Percentiles rank a stretch among this genome's conserved stretches.
Conservation (phyloP, 2,329 filamentous ascomycete genomes). For the Aspergillus nomiae region DNA sequence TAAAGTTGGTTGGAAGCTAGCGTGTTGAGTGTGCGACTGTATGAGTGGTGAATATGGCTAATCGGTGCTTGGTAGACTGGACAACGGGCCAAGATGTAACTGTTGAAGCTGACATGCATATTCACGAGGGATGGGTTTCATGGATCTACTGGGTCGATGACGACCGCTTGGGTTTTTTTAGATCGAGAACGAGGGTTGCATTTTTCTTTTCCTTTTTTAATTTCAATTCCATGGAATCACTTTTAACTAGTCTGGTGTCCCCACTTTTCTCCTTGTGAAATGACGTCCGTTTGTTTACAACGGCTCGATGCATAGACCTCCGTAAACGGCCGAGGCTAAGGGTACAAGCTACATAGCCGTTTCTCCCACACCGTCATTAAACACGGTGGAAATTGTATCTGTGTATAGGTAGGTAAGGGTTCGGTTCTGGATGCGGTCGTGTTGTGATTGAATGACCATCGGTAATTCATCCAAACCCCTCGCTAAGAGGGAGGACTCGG, state of each 20-base stretch:
- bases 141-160: not conserved
- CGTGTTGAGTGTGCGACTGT: not conserved
- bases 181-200: not conserved
- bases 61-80: slow-evolving; percentile 26
- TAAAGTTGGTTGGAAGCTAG: not conserved
- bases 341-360: not conserved
- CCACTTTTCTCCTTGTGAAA: not conserved
- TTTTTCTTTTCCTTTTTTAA: not conserved
- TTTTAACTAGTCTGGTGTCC: not conserved
- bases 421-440: not conserved
- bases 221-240: not conserved
- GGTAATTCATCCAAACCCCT: not conserved
- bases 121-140: not conserved
- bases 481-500: too few relatives aligned
- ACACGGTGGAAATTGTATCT: not conserved
- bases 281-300: not conserved
- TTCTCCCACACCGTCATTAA: not conserved
- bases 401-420: not conserved
- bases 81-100: slow-evolving; percentile 31
- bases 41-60: not conserved
- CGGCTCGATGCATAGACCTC: not conserved
- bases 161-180: not conserved
- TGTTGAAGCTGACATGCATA: not conserved
- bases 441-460: not conserved
- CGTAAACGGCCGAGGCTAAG: not conserved